Evolutionary conservation across 2,329 filamentous ascomycete species (phyloP).

Genomic region (Pseudocercospora macadamiae): DNA sequence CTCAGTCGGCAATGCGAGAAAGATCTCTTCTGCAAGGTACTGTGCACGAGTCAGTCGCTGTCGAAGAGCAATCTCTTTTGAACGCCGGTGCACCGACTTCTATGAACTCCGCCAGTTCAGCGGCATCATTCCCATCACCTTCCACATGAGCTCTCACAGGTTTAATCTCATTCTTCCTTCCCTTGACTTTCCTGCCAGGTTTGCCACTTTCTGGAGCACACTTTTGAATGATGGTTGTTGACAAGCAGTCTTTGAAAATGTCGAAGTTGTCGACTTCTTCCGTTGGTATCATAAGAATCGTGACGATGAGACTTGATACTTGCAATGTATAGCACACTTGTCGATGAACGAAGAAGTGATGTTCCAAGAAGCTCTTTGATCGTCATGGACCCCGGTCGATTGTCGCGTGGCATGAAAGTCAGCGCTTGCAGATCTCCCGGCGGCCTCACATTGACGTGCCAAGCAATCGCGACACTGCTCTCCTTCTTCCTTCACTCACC

Average conservation of each 20-base stretch:
- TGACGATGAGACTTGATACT: neutral
- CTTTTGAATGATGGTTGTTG: conserved; percentile 67
- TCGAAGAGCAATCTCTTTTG: neutral
- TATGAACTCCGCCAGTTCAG: conserved; percentile 78
- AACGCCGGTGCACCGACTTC: conserved; percentile 55
- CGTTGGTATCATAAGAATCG: conserved; percentile 37
- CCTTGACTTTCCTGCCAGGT: conserved; percentile 51
- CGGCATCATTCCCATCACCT: conserved; percentile 50
- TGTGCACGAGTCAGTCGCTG: conserved; percentile 32
- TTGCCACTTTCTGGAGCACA: conserved; percentile 52
- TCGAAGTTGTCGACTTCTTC: conserved; percentile 61
- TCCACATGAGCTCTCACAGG: conserved; percentile 27
- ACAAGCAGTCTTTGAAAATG: conserved; percentile 74
- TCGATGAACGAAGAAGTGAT: too few relatives aligned
- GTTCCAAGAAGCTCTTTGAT: conserved; percentile 4
- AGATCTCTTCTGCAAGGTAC: conserved; percentile 73
- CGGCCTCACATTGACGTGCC: neutral
- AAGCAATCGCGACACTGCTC: neutral
- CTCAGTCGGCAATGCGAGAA: conserved; percentile 63
- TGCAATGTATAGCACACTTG: neutral
- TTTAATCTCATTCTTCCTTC: conserved; percentile 45
- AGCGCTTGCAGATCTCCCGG: neutral
- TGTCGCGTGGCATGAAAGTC: neutral
- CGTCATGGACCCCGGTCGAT: neutral
- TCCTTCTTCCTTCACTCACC: neutral